Base-by-base conservation (phyloP, 2,329 filamentous ascomycete species). In the Botrytis elliptica region DNA sequence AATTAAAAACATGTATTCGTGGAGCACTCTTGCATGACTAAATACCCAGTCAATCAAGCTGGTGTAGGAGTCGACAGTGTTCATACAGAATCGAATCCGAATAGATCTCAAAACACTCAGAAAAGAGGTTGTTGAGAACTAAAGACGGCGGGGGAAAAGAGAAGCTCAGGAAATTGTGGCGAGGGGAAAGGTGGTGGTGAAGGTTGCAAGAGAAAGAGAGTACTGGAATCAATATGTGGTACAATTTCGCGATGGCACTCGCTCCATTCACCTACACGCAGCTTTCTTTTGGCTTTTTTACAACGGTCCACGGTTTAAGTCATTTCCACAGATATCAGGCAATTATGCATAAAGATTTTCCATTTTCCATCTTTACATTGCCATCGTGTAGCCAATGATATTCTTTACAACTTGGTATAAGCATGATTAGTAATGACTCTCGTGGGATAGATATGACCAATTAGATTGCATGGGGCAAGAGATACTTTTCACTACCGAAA, bases 41-140 rank as follows among this genome's bases (percentile, higher is more conserved):
- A 79, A 75, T 69, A 79, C 69, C 80, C 79, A 81, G 75, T 78
- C 78, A 75, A 79, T 74, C 75, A 79, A 75, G 76, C 78, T 77
- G 75, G 73, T 60, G 75, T 79, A 81, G 73, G 78, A 79, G 42
- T 77, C 78, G 75, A 77, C 70, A 75, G 80, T 79, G 77, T 81
- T 81, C 81, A 82, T 82, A 76, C 80, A 79, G 76, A 72, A 65
- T 71, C 71, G 74, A 72, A 65, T 71, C 52, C 71, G 71, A 49
- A 59, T 20, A 38, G 55, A 68, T 68, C 71, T 72, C 71, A 69
- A 66, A 72, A 72, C 71, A 33, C 71, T 72, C 71, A 60, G 71
- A 42, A 33, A 29, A 65, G 52, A 75, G 72, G 71, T 62, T 72
- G 36, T 72, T 69, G 71, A 62, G 71, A 72, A 60, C 49, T 33